phyloP scores from a whole-genome alignment of 441 rosid species.

The Erodium texanum region DNA sequence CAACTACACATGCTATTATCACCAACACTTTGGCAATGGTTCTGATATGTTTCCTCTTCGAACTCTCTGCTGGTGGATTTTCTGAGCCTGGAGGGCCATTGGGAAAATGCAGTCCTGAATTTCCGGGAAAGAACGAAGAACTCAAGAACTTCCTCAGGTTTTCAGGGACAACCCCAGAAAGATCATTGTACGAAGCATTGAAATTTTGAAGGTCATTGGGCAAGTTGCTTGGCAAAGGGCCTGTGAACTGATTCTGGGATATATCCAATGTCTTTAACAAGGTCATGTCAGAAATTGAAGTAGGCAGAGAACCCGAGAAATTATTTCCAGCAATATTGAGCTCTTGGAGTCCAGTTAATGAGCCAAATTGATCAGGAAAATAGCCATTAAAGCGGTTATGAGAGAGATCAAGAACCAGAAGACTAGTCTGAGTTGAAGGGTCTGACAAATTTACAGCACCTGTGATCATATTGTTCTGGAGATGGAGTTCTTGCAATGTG shows the following conservation, averaged over 20 bases:
- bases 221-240: slow-evolving; percentile 69
- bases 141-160: slow-evolving; percentile 61
- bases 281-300: slow-evolving; percentile 58
- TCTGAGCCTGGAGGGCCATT: slow-evolving; percentile 44
- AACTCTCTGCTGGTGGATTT: slow-evolving; percentile 29
- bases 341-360: slow-evolving; percentile 54
- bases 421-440: slow-evolving; percentile 34
- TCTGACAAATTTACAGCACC: slow-evolving; percentile 52
- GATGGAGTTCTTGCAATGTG: slow-evolving; percentile 70
- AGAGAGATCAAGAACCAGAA: slow-evolving; percentile 74
- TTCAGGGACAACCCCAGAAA: slow-evolving; percentile 85
- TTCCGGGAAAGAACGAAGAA: slow-evolving; percentile 81
- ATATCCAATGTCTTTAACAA: slow-evolving; percentile 60
- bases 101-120: slow-evolving; percentile 50
- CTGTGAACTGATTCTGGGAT: slow-evolving; percentile 71
- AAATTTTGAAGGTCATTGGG: slow-evolving; percentile 48
- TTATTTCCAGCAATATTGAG: slow-evolving; percentile 76
- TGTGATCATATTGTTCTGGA: slow-evolving; percentile 50
- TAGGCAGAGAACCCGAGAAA: slow-evolving; percentile 77
- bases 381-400: slow-evolving; percentile 56
- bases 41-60: slow-evolving; percentile 44
- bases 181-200: slow-evolving; percentile 77
- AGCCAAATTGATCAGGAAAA: slow-evolving; percentile 60
- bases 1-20: slow-evolving; percentile 66
- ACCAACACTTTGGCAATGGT: slow-evolving; percentile 53